Evolutionary conservation across 2,329 filamentous ascomycete genomes (phyloP), one percentile per base, ranked within the genome.

Genomic region (Davidsoniella virescens): DNA sequence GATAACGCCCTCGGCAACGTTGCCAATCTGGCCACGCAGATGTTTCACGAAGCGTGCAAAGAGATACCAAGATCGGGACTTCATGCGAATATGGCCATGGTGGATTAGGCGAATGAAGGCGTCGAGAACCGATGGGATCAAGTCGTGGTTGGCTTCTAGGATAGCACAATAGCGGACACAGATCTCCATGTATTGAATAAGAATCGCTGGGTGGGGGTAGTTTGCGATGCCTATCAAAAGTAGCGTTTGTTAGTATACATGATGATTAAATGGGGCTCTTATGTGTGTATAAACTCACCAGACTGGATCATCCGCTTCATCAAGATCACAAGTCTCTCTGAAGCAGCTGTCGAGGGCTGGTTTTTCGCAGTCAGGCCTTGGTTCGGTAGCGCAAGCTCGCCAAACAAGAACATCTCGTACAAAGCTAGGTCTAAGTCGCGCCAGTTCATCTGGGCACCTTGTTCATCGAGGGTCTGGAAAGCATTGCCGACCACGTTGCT

Each of bases 151-250:
- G 51, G 79, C 78, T 61, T 96, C 88, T 62, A 98, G 96, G 64
- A 95, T 94, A 25, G 80, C 77, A 62, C 82, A 85, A 65, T 98
- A 98, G 47, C 92, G 82, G 50, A 94, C 88, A 63, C 88, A 94
- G 36, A 94, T 94, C 64, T 98, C 92, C 88, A 98, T 95, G 61
- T 94, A 98, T 65, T 95, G 87, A 18, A 98, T 72, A 55, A 95
- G 78, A 47, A 95, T 88, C 14, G 88, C 87, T 1, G 92, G 90
- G 62, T 96, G 92, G 14, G 82, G 79, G 64, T 90, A 93, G 41
- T 75, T 82, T 53, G 86, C 82, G 57, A 95, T 83, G 57, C 85
- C 87, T 88, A 56, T 20, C 48, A 25, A 52, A 16, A 39, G 51
- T 40, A 40, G 47, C 23, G 12, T 4, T 26, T 43, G 37, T 42